Conservation (phyloP, 2,329 filamentous ascomycete species). For the Colletotrichum plurivorum region DNA sequence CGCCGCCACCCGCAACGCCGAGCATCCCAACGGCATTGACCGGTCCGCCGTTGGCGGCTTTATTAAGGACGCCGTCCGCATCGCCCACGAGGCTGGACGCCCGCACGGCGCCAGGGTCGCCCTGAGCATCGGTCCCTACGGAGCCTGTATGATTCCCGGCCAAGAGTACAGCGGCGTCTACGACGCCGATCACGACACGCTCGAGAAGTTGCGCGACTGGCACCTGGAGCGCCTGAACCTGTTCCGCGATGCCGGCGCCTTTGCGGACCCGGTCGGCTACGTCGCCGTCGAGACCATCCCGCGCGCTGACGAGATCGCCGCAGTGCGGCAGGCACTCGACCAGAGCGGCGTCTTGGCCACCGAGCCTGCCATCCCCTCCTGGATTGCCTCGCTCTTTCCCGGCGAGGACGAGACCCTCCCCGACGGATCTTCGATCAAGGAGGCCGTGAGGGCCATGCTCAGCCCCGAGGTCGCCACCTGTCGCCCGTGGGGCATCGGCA, state of each 20-base stretch:
- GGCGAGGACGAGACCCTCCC: constrained; percentile 66
- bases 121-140: constrained; percentile 76
- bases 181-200: constrained; percentile 61
- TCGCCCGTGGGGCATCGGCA: constrained; percentile 73
- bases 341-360: constrained; percentile 46
- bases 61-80: constrained; percentile 59
- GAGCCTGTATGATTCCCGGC: constrained; percentile 75
- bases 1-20: constrained; percentile 58
- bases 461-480: constrained; percentile 43
- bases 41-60: constrained; percentile 55
- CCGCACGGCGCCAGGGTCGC: constrained; percentile 57
- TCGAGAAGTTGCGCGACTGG: constrained; percentile 66
- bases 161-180: constrained; percentile 77
- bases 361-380: constrained; percentile 59
- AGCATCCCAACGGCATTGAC: constrained; percentile 60
- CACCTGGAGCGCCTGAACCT: constrained; percentile 68
- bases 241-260: constrained; percentile 58
- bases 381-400: constrained; percentile 76
- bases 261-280: constrained; percentile 62
- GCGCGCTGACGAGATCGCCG: constrained; percentile 72
- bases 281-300: constrained; percentile 78
- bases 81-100: constrained; percentile 54
- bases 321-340: constrained; percentile 63
- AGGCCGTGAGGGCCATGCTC: constrained; percentile 55
- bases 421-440: constrained; percentile 63